phyloP scores from a whole-genome alignment of 2,329 filamentous ascomycete species.

The Pseudofabraea citricarpa region DNA sequence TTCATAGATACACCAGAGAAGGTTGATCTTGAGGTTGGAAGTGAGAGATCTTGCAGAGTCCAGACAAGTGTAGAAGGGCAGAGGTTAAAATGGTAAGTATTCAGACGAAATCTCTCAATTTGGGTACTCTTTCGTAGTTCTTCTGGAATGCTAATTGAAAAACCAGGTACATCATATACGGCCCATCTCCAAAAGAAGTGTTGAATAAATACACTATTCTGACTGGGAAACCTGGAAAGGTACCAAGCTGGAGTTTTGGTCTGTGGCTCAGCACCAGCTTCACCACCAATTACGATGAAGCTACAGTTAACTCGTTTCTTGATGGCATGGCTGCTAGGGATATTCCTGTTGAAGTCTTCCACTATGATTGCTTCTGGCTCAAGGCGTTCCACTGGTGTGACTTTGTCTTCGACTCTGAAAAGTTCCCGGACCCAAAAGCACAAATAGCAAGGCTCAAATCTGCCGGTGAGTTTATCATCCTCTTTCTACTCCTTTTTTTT shows the following conservation, averaged over 20 bases:
- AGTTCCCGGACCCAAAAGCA: conserved; percentile 53
- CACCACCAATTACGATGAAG: conserved; percentile 55
- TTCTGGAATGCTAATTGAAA: not conserved
- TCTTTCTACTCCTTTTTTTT: too few relatives aligned
- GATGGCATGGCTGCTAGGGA: conserved; percentile 51
- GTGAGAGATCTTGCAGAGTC: conserved; percentile 65
- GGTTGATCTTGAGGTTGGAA: conserved; percentile 69
- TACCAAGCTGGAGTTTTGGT: conserved; percentile 72
- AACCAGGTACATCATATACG: conserved; percentile 61
- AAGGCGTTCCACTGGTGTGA: conserved; percentile 62
- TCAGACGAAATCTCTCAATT: too few relatives aligned
- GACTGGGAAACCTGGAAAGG: conserved; percentile 58
- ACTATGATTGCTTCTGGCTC: conserved; percentile 62
- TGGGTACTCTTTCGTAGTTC: not conserved
- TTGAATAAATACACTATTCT: conserved; percentile 61
- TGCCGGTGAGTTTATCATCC: conserved; percentile 21
- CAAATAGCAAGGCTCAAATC: conserved; percentile 50
- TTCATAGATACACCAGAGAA: conserved; percentile 68
- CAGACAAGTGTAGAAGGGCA: conserved; percentile 67
- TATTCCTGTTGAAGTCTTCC: conserved; percentile 56
- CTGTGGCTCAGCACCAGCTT: conserved; percentile 72
- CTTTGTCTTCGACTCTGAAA: conserved; percentile 52
- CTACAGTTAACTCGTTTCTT: conserved; percentile 52
- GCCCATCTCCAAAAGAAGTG: conserved; percentile 67
- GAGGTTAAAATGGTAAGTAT: conserved; percentile 56